Conservation (phyloP, 139 green algal genomes). For the Tetraselmis chui region DNA sequence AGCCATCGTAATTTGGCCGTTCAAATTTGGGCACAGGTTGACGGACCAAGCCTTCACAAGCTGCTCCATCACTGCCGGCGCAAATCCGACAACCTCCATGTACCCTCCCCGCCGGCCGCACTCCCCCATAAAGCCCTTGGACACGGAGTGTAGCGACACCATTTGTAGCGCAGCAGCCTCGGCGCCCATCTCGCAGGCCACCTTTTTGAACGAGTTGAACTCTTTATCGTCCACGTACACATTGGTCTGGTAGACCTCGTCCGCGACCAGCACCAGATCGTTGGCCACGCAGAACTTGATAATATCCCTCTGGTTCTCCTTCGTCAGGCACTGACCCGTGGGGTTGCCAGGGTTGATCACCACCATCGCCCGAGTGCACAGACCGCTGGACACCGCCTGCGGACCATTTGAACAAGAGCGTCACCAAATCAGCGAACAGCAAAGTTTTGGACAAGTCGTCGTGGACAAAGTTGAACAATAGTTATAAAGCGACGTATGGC, state of each 20-base stretch:
- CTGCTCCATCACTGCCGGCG: constrained; percentile 55
- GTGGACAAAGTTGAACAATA: not conserved
- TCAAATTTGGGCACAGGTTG: constrained; percentile 87
- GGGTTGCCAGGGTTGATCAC: constrained; percentile 97
- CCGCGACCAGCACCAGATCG: constrained; percentile 80
- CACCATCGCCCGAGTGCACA: constrained; percentile 53
- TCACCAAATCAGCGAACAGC: not conserved
- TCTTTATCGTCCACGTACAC: constrained; percentile 68
- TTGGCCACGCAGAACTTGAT: constrained; percentile 69
- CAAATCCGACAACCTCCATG: constrained; percentile 80
- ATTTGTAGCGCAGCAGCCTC: constrained; percentile 42
- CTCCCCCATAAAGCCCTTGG: constrained; percentile 84
- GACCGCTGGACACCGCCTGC: not conserved
- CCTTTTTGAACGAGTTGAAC: constrained; percentile 83
- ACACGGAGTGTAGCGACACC: constrained; percentile 80
- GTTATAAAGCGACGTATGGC: not conserved
- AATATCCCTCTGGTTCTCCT: constrained; percentile 61
- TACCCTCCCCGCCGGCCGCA: constrained; percentile 85
- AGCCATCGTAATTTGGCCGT: constrained; percentile 77
- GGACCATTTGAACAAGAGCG: too few species aligned
- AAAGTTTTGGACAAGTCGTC: not conserved
- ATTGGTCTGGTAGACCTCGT: constrained; percentile 94
- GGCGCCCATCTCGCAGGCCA: constrained; percentile 43
- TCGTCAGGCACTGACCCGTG: constrained; percentile 67
- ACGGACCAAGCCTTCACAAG: constrained; percentile 87